Evolutionary conservation across 139 green algal genomes (phyloP), one percentile per base, ranked within the genome.

Genomic region (Asterochloris erici): DNA sequence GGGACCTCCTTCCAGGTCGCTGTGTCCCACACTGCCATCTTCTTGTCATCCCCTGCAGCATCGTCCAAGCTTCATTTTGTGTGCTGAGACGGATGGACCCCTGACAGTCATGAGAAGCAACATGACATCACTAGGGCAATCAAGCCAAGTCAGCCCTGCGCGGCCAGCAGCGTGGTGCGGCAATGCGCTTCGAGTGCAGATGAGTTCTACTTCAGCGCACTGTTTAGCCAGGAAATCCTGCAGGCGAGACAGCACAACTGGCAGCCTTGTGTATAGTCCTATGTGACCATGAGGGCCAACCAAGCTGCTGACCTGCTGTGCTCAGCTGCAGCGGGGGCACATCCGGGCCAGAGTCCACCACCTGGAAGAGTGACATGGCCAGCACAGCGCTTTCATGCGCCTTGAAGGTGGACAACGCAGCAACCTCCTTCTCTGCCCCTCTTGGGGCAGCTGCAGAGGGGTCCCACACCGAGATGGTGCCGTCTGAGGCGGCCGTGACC

Each of bases 401-500:
- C 81, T 93, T 93, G 64, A 88, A 85, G 15, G 84, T 83, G 11
- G 61, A 60, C 74, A 80, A 69, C 17, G 90, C 26, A 19, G 85
- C 11, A 26, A 90, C 75, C 60, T 89, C 88, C 60, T 82, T 84
- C 74, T 84, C 83, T 28, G 81, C 28, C 10, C 82, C 86, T 24
- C n/a, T 68, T 9, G 69, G 38, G 0, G 81, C 29, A 0, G 77
- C 69, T 26, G 82, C 79, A 6, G 89, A 93, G 12, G 90, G 90
- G 83, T 94, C 85, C 90, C 90, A 94, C 54, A 94, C 63, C 54
- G 85, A 84, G 19, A 93, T 23, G 14, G 47, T 89, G 66, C 90
- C 90, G 68, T 94, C 90, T 4, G 85, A 84, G 0, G 79, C 78
- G 1, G 81, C 81, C 11, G 88, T 86, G n/a, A 94, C 38, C 77